phyloP scores from a whole-genome alignment of 2,329 filamentous ascomycete species.

The Penicillium freii region DNA sequence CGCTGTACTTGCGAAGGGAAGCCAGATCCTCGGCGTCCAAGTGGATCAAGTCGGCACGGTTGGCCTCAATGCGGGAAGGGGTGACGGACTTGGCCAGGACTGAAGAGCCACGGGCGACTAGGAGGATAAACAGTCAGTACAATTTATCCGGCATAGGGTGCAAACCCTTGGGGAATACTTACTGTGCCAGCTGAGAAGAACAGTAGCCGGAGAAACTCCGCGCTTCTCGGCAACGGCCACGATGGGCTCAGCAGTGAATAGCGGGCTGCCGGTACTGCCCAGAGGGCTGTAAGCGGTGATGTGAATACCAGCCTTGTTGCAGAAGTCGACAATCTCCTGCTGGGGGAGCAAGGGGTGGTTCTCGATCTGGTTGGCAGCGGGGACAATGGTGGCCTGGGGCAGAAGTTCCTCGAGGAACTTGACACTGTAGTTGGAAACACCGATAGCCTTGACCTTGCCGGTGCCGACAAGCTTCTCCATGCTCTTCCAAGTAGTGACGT shows the following conservation, averaged over 20 bases:
- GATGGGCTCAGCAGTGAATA: slow-evolving; percentile 44
- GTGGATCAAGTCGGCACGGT: slow-evolving; percentile 37
- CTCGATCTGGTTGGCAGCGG: slow-evolving; percentile 78
- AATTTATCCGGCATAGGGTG: background rate
- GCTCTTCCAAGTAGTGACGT: slow-evolving; percentile 73
- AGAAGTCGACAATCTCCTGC: slow-evolving; percentile 52
- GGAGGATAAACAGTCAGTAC: slow-evolving; percentile 4
- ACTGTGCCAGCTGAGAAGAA: slow-evolving; percentile 48
- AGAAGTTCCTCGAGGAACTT: slow-evolving; percentile 56
- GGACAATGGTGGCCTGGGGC: slow-evolving; percentile 58
- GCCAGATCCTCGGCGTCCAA: slow-evolving; percentile 41
- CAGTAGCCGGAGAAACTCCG: slow-evolving; percentile 39
- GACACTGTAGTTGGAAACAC: slow-evolving; percentile 59
- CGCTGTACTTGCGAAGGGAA: slow-evolving; percentile 38
- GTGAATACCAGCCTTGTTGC: slow-evolving; percentile 51
- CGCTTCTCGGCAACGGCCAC: slow-evolving; percentile 43
- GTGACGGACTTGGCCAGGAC: slow-evolving; percentile 45
- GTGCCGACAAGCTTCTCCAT: slow-evolving; percentile 59
- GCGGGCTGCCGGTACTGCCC: slow-evolving; percentile 44
- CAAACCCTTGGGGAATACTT: slow-evolving; percentile 13
- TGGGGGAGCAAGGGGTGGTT: slow-evolving; percentile 69
- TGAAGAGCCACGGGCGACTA: slow-evolving; percentile 41
- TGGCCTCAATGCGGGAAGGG: slow-evolving; percentile 42
- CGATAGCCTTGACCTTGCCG: slow-evolving; percentile 58
- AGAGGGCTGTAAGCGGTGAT: slow-evolving; percentile 53